Evolutionary conservation across 225 moss, liverwort and hornwort genomes (phyloP), one percentile per base, ranked within the genome.

Genomic region (Polytrichum formosum): DNA sequence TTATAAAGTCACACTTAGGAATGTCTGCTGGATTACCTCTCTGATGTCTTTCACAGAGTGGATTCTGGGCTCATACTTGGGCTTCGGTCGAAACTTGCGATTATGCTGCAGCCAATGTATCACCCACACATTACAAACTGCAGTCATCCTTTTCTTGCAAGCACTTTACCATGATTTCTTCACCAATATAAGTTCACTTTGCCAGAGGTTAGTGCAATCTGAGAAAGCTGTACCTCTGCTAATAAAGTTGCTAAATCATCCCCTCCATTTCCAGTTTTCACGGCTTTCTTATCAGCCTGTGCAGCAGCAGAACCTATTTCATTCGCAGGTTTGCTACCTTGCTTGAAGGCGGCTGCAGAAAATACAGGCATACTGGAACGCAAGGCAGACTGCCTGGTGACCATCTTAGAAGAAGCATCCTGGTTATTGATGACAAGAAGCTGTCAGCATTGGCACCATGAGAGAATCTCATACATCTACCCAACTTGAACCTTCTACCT

Each of bases 61-160:
- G 63, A 96, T 63, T 78, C 93, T 84, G n/a, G 93, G 96, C 78
- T 96, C 96, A 72, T 93, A 96, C 31, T 80, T 77, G 29, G 83
- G 73, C 77, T 77, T 82, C 19, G 72, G 70, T 71, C 87, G 88
- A 78, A 85, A 85, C 78, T 85, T 93, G 28, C 87, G 89, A 20
- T 91, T 89, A 73, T 91, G 91, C 79, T 84, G 72, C 75, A 76
- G 55, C 62, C 21, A 46, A 63, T 63, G 16, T 13, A 46, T 63
- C 62, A 8, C 21, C 21, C 62, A 23, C 62, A 58, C 21, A 22
- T 58, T 6, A 58, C 9, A 23, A 58, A 58, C 23, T 58, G 58
- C 46, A 9, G 46, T 13, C 2, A 3, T 35, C 2, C 46, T 46
- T 9, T 16, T 16, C 46, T 46, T 46, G 46, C 10, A 46, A 46